Conservation (phyloP, 192 early-diverging fungal species). For the Linnemannia zychae region DNA sequence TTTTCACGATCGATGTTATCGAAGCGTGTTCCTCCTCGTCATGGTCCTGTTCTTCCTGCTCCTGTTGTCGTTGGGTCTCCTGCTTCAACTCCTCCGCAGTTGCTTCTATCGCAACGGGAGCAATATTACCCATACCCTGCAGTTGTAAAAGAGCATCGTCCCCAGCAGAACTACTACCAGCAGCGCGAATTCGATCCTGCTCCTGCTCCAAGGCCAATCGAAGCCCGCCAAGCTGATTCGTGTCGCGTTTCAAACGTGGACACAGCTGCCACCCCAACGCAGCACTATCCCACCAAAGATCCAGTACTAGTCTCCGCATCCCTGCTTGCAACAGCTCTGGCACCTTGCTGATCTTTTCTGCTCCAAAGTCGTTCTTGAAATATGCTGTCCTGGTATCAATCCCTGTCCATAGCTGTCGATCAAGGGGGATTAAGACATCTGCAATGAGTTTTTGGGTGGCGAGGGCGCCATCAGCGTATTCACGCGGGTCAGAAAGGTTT, state of each 20-base stretch:
- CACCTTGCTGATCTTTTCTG: slow-evolving; percentile 21
- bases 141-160: slow-evolving; percentile 1
- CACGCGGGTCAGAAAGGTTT: slow-evolving; percentile 14
- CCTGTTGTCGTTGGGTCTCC: neutral
- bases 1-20: neutral
- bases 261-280: slow-evolving; percentile 46
- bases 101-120: neutral
- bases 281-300: slow-evolving; percentile 47
- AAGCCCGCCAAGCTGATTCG: neutral
- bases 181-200: neutral
- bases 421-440: slow-evolving; percentile 27
- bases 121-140: slow-evolving; percentile 19
- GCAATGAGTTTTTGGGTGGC: slow-evolving; percentile 44
- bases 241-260: slow-evolving; percentile 30
- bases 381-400: slow-evolving; percentile 43
- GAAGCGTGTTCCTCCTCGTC: neutral
- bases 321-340: slow-evolving; percentile 43
- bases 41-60: neutral
- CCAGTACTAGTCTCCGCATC: slow-evolving; percentile 40
- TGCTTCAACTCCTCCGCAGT: neutral
- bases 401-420: slow-evolving; percentile 41
- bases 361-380: slow-evolving; percentile 37
- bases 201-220: slow-evolving; percentile 21
- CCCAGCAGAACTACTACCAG: too few species aligned
- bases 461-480: slow-evolving; percentile 41